Conservation (phyloP, 2,329 filamentous ascomycete genomes). For the Leptodontidium sp. region DNA sequence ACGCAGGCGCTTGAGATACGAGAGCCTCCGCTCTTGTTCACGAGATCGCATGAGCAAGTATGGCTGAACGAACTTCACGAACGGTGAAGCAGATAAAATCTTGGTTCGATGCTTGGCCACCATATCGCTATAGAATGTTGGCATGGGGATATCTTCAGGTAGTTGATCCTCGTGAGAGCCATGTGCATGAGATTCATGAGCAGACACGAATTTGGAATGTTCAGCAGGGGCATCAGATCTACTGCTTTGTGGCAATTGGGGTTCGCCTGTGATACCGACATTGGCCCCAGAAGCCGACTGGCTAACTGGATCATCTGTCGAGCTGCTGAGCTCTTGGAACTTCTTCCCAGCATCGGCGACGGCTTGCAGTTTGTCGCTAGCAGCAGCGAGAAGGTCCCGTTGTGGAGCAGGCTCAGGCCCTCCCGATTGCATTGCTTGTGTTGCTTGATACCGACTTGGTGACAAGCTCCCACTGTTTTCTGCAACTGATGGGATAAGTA, state of each 20-base stretch:
- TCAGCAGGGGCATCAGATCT: conserved; percentile 26
- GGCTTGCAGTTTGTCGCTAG: conserved; percentile 41
- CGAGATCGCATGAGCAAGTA: conserved; percentile 92
- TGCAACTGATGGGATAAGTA: conserved; percentile 75
- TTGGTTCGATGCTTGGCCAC: conserved; percentile 93
- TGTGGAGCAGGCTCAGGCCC: conserved; percentile 20
- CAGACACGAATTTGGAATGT: conserved; percentile 43
- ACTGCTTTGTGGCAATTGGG: conserved; percentile 23
- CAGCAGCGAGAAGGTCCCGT: conserved; percentile 36
- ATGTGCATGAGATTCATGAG: conserved; percentile 50
- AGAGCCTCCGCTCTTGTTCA: conserved; percentile 85
- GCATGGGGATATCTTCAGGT: conserved; percentile 82
- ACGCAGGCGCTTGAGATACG: conserved; percentile 81
- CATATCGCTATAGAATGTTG: conserved; percentile 94
- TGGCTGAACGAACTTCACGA: conserved; percentile 93
- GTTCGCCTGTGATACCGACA: conserved; percentile 25
- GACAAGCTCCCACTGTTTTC: conserved; percentile 55
- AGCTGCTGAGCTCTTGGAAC: conserved; percentile 14
- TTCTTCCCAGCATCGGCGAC: conserved; percentile 31
- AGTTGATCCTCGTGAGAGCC: conserved; percentile 61
- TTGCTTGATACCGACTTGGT: conserved; percentile 44
- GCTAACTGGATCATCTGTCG: conserved; percentile 5
- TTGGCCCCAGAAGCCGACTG: neutral
- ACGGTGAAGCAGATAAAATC: conserved; percentile 92
- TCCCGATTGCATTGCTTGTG: conserved; percentile 26